Conservation (phyloP, 2,329 filamentous ascomycete genomes). For the Helotiales sp. region DNA sequence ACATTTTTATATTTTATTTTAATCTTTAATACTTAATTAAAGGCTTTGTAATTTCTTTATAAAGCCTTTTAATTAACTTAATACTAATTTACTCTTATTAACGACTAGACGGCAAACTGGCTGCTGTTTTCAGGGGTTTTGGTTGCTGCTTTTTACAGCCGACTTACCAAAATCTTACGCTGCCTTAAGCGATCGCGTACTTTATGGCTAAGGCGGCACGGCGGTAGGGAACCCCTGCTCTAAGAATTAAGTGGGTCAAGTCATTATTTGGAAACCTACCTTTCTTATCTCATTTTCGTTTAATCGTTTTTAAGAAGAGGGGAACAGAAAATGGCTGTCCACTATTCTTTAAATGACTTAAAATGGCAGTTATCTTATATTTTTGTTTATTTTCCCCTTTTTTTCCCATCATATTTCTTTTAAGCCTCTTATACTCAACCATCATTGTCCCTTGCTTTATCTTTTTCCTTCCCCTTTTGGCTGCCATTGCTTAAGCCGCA, state of each 20-base stretch:
- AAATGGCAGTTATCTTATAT: constrained; percentile 29
- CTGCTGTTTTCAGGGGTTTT: constrained; percentile 33
- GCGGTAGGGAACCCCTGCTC: constrained; percentile 20
- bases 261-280: constrained; percentile 26
- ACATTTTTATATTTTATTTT: no score
- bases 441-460: constrained; percentile 20
- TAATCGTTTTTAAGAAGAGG: constrained; percentile 15
- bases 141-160: constrained; percentile 29
- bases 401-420: constrained; percentile 23
- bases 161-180: constrained; percentile 33
- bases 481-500: constrained; percentile 21
- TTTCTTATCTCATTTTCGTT: constrained; percentile 26
- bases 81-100: constrained; percentile 23
- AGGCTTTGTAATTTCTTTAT: no score
- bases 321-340: constrained; percentile 27
- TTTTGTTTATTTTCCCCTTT: constrained; percentile 20
- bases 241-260: constrained; percentile 25
- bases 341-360: constrained; percentile 22
- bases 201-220: constrained; percentile 32
- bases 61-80: no score
- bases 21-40: no score
- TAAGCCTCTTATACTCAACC: constrained; percentile 29
- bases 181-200: constrained; percentile 32
- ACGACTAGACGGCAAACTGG: constrained; percentile 31
- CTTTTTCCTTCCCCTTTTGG: constrained; percentile 15